Conservation (phyloP, 441 rosid genomes). For the Pelargonium australe region DNA sequence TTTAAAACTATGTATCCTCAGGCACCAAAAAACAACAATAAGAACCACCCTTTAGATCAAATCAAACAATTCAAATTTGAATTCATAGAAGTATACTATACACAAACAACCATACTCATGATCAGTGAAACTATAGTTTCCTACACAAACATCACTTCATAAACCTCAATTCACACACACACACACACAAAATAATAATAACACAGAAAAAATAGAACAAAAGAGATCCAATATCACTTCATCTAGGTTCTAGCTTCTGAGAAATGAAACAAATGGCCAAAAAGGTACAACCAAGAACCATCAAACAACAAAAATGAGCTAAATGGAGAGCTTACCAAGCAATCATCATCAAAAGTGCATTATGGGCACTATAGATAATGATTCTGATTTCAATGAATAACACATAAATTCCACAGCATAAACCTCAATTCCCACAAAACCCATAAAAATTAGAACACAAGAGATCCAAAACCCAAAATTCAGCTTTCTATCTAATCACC, state of each 20-base stretch:
- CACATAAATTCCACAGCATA: no score
- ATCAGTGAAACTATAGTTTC: neutral
- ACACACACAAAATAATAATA: neutral
- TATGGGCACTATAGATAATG: no score
- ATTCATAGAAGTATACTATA: neutral
- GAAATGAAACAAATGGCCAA: no score
- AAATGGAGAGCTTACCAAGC: no score
- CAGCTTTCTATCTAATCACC: neutral
- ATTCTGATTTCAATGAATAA: no score
- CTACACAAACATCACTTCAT: neutral
- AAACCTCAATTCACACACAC: neutral
- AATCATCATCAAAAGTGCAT: no score
- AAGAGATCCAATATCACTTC: no score
- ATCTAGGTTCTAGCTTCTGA: no score
- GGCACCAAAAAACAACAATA: neutral
- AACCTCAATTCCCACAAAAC: neutral
- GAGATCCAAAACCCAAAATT: neutral
- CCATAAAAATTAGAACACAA: neutral
- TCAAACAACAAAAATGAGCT: no score
- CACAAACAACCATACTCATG: neutral
- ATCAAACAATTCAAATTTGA: slow-evolving; percentile 2
- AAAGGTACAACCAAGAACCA: no score
- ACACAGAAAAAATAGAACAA: no score
- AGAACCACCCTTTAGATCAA: neutral
- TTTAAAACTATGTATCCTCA: neutral